Base-by-base conservation (phyloP, 176 grass and related monocot genomes). In the Aegilops tauschii region DNA sequence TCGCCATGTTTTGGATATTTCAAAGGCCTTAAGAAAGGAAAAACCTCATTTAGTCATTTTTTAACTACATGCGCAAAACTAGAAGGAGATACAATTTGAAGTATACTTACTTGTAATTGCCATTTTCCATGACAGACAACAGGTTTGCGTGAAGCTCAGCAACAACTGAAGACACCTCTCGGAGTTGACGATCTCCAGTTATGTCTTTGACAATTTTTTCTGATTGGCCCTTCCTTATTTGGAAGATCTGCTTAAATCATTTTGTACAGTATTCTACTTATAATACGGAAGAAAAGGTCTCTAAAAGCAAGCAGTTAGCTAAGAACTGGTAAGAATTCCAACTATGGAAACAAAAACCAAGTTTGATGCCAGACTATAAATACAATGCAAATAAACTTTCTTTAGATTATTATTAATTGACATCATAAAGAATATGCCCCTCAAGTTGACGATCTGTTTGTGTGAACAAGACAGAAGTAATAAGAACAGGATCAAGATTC, bases 181-280 rank as follows among this genome's bases (percentile, higher is more conserved):
- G 83, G 52, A 87, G 85, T 58, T 87, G 80, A 39, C 80, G 72
- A 64, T 84, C 83, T 72, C 93, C 91, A 82, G 76, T 25, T 81
- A 98, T 80, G 89, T 95, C 92, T 89, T 83, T 86, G 18, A 98
- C 81, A 82, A 91, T 89, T 64, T 73, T 92, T 84, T 94, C 88
- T 40, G 92, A 56, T 63, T 88, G 90, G 8, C 93, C 96, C 68
- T 92, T 89, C 77, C 88, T 87, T 78, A 94, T 88, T 86, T 92
- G 29, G 39, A 98, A 90, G 66, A 95, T 81, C 96, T 98, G 78
- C 34, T 47, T 27, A 75, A 71, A 81, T 74, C 47, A 65, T 56
- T 54, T 45, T 13, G 18, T 12, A 86, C 77, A 73, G 52, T 69
- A 69, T 79, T 88, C 29, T 30, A 56, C 39, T 62, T 78, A 76